Evolutionary conservation across 768 basidiomycete genomes (phyloP).

Genomic region (Panellus pusillus): DNA sequence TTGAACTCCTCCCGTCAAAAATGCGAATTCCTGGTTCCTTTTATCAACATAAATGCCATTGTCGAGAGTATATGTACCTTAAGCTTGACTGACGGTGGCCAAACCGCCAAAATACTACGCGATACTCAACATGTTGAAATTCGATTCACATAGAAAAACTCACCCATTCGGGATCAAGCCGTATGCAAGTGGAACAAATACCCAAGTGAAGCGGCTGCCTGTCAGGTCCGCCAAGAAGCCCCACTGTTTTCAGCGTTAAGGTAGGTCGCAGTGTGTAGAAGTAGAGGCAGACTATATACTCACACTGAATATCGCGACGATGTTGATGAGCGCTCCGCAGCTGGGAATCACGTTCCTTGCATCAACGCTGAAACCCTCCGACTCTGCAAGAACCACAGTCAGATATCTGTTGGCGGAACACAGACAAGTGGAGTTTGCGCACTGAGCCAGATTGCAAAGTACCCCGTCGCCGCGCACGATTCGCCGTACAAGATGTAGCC

Average conservation of each 20-base stretch:
- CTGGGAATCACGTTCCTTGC: slow-evolving; percentile 27
- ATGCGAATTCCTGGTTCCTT: slow-evolving; percentile 20
- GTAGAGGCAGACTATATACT: background rate
- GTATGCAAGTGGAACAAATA: slow-evolving; percentile 25
- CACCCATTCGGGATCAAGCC: slow-evolving; percentile 17
- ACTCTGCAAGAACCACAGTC: slow-evolving; percentile 6
- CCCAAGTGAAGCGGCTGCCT: slow-evolving; percentile 26
- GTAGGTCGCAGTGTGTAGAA: background rate
- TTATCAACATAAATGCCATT: background rate
- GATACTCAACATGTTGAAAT: background rate
- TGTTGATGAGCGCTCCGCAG: slow-evolving; percentile 24
- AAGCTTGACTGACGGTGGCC: slow-evolving; percentile 24
- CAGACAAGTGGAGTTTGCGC: background rate
- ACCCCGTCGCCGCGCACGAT: slow-evolving; percentile 22
- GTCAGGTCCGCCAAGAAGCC: slow-evolving; percentile 27
- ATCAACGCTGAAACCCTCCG: slow-evolving; percentile 23
- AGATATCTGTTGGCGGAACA: background rate
- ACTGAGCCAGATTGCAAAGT: slow-evolving; percentile 30
- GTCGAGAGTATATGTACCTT: slow-evolving; percentile 9
- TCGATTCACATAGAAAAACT: slow-evolving; percentile 5
- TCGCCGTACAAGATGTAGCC: slow-evolving; percentile 27
- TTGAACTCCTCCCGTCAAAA: slow-evolving; percentile 27
- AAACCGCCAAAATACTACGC: slow-evolving; percentile 25
- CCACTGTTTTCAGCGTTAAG: slow-evolving; percentile 11
- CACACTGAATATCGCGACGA: slow-evolving; percentile 24